Base-by-base conservation (phyloP, 208 protist species). In the Angomonas ambiguus region DNA sequence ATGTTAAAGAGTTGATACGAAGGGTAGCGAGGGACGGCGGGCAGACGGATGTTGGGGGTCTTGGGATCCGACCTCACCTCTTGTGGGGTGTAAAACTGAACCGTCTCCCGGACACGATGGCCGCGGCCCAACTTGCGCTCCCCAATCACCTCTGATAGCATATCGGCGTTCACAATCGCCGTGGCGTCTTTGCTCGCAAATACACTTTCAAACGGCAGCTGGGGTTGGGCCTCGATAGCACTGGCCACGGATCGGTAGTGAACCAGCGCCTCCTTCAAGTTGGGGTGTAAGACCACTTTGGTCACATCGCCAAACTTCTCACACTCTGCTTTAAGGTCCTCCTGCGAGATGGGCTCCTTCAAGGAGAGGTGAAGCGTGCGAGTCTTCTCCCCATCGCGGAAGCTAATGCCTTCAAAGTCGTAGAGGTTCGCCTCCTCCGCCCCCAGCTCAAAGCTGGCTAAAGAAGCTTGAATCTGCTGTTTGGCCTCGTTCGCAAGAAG, bases 361-460 rank as follows among this genome's bases (percentile, higher is more conserved):
- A 94, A 77, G 27, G 71, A 62, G 2, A 93, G 11, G 72, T 94
- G 81, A 32, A 96, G 66, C 64, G 92, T 87, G 51, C 83, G 82
- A 18, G 89, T 80, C 69, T 95, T 86, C 0, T 69, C 74, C 1
- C 84, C 87, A 6, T 64, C 51, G 56, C 88, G 83, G 77, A 89
- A 98, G 71, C 94, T 95, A 2, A 98, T 77, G 35, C 97, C 97
- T 51, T 98, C 96, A 68, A 98, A 98, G 34, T 97, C 84, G 74
- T 98, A 98, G 1, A 98, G 84, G 76, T 98, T 97, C 0, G 83
- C 77, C 58, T 93, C 95, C 56, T 92, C 88, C n/a, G 94, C 86
- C 45, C 84, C 88, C 2, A 98, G 80, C 53, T 97, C 80, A 56
- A 98, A 98, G 79, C 93, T 97, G 0, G 95, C 74, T 20, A 99